phyloP scores from a whole-genome alignment of 345 rosid genomes.

The Populus tremula region DNA sequence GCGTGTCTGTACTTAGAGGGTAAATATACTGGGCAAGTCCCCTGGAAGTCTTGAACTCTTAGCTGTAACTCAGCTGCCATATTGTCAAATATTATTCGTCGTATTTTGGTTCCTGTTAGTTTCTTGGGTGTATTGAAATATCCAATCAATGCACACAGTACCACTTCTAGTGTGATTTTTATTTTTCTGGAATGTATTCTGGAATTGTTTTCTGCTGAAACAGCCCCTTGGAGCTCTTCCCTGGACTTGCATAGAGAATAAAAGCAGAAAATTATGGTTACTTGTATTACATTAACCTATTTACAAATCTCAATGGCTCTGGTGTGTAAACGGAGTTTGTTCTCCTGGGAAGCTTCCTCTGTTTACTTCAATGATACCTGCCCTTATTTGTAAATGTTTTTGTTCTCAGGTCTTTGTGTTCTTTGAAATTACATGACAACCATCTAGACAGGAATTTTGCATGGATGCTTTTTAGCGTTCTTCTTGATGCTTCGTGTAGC shows the following conservation, averaged over 20 bases:
- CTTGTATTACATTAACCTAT: background rate
- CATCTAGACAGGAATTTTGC: slow-evolving; percentile 47
- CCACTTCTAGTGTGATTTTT: background rate
- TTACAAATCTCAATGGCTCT: background rate
- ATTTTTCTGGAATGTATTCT: background rate
- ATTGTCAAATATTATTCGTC: background rate
- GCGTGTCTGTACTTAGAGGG: slow-evolving; percentile 1
- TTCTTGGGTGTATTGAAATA: background rate
- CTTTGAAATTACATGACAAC: slow-evolving; percentile 55
- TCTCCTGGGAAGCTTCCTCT: background rate
- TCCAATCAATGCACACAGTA: background rate
- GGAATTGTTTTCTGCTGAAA: background rate
- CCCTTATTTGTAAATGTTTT: background rate
- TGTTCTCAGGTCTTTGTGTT: slow-evolving; percentile 58
- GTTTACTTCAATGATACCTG: background rate
- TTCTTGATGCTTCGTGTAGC: slow-evolving; percentile 54
- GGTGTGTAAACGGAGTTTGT: background rate
- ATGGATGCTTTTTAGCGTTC: slow-evolving; percentile 45
- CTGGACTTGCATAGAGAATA: background rate
- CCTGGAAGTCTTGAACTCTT: background rate
- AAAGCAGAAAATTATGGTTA: background rate
- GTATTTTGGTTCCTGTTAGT: background rate
- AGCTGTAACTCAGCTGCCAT: background rate
- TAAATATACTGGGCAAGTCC: background rate
- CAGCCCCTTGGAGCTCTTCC: too few species aligned